Base-by-base conservation (phyloP, 768 basidiomycete species). In the Calocybe cyanea region DNA sequence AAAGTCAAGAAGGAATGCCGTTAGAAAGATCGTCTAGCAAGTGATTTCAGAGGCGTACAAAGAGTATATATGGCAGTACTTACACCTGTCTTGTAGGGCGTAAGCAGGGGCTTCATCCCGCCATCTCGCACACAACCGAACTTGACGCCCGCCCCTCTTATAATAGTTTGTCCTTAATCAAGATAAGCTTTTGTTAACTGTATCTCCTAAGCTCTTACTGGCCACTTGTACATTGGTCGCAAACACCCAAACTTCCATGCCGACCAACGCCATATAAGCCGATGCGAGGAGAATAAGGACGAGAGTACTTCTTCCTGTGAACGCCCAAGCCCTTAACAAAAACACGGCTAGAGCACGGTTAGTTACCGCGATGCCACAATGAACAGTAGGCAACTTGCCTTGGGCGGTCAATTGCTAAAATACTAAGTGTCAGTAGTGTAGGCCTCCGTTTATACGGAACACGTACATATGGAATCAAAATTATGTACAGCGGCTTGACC, bases 271-370 rank as follows among this genome's bases (percentile, higher is more conserved):
- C 7, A 49, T 20, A 41, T 56, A 61, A 11, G 11, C 6, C 20
- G 55, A 40, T 8, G 41, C n/a, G 7, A 43, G 18, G 11, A 63
- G 52, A 11, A 48, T 28, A 3, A 35, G 11, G 9, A 57, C 41
- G 2, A 54, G 38, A 10, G 19, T 14, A 8, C 23, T 47, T 20
- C 56, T 43, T 18, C 60, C 62, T 8, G 62, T 57, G 43, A 63
- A 63, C 2, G 60, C 62, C 50, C 60, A 60, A 4, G 60, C 55
- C 11, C 62, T 46, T 21, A 55, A 48, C 9, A 57, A 19, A 45
- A 62, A 52, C 1, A 60, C 60, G 17, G 56, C 61, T 63, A 24
- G 10, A 11, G 18, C 6, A 18, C n/a, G 13, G 46, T 24, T 19
- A n/a, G 28, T 8, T 20, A 6, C 11, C 32, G 2, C 13, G 20